phyloP scores from a whole-genome alignment of 768 basidiomycete species.

The Cubamyces lactineus region DNA sequence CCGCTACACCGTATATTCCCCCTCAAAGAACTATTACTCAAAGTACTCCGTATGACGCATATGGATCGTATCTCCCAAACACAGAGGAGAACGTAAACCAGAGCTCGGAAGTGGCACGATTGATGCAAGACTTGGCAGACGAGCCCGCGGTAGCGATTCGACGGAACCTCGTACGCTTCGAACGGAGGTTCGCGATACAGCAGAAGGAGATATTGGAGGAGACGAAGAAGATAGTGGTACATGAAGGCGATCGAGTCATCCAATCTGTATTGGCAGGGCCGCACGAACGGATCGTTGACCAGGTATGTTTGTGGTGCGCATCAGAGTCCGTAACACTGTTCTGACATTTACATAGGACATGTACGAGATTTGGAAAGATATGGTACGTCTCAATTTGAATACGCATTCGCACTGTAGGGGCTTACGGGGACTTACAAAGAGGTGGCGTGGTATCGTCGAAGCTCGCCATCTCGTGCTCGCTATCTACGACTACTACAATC shows the following conservation, averaged over 20 bases:
- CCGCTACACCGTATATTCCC: too few species aligned
- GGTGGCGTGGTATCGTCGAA: constrained; percentile 57
- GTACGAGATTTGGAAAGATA: constrained; percentile 54
- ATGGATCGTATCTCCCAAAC: too few species aligned
- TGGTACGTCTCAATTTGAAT: constrained; percentile 38
- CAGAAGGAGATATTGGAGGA: constrained; percentile 42
- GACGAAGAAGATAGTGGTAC: constrained; percentile 33
- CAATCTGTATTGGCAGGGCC: constrained; percentile 44
- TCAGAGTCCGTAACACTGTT: neutral
- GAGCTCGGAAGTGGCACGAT: neutral
- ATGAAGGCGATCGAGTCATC: constrained; percentile 45
- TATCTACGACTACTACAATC: constrained; percentile 41
- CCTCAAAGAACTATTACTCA: neutral
- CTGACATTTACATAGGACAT: constrained; percentile 43
- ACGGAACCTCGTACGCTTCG: constrained; percentile 47
- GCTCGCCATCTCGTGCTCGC: constrained; percentile 51
- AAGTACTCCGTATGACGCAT: neutral
- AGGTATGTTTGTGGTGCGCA: constrained; percentile 27
- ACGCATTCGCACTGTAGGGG: too few species aligned
- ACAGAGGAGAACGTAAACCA: too few species aligned
- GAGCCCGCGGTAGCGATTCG: constrained; percentile 36
- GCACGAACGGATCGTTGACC: constrained; percentile 48
- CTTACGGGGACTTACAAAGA: constrained; percentile 31
- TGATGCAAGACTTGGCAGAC: constrained; percentile 7
- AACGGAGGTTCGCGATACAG: constrained; percentile 50